These are phyloP conservation scores for Aphanomyces cochlioides DNA, from an alignment of 352 stramenopile species.

Conservation along the genomic window DNA sequence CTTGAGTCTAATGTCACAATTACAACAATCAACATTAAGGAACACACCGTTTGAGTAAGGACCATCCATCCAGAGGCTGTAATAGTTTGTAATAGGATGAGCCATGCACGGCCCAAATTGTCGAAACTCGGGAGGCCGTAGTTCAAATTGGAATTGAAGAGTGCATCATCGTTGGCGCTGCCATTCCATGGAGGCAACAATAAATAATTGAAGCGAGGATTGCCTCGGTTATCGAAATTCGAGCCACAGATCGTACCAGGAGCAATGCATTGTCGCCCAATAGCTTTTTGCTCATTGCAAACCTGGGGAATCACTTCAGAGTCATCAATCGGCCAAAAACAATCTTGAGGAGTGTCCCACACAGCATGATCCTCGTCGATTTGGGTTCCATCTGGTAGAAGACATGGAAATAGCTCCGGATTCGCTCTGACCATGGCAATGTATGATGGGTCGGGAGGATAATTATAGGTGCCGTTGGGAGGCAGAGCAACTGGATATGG, in stretches of 20 bases:
- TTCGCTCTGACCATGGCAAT: background rate
- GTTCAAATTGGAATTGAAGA: conserved; percentile 55
- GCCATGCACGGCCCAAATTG: conserved; percentile 63
- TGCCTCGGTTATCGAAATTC: conserved; percentile 37
- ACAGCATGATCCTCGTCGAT: conserved; percentile 1
- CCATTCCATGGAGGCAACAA: background rate
- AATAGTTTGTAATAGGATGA: conserved; percentile 86
- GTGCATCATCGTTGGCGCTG: conserved; percentile 30
- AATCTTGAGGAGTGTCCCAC: conserved; percentile 36
- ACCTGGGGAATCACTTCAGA: conserved; percentile 44
- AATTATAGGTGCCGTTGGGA: conserved; percentile 27
- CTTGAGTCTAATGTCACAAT: conserved; percentile 29
- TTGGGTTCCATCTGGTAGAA: background rate
- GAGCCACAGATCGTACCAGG: conserved; percentile 43
- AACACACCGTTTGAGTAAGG: conserved; percentile 80
- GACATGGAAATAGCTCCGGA: background rate
- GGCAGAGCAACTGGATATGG: conserved; percentile 59
- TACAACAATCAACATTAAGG: background rate
- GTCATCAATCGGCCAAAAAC: conserved; percentile 63
- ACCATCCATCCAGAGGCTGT: conserved; percentile 86
- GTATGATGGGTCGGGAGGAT: conserved; percentile 2
- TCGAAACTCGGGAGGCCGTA: conserved; percentile 83
- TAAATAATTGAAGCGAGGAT: conserved; percentile 36
- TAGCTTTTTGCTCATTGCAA: conserved; percentile 6
- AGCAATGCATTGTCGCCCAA: conserved; percentile 36